Base-by-base conservation (phyloP, 2,329 filamentous ascomycete genomes). In the Plenodomus biglobosus region DNA sequence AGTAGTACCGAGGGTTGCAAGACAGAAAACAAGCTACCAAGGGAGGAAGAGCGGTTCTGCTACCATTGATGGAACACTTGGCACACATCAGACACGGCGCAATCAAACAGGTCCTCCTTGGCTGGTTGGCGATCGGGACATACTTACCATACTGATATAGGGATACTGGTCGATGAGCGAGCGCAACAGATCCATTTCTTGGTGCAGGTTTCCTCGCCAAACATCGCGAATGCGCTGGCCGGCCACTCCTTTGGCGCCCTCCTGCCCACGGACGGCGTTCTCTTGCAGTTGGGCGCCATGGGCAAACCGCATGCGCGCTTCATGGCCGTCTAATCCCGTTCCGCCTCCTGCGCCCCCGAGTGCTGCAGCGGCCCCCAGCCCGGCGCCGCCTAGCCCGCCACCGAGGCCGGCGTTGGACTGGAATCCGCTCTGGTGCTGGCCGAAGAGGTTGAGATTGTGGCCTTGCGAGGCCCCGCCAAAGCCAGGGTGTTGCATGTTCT, bases 61-160 rank as follows among this genome's bases (percentile, higher is more conserved):
- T 44, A 44, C 45, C 49, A 32, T 46, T 49, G 36, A 46, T 43
- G 24, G 32, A 22, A 40, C 45, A 50, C 53, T 59, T 52, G 24
- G 38, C 38, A 53, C 16, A 42, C 42, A 48, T 56, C 38, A 60
- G 40, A 51, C 49, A 50, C 18, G 45, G 11, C 39, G 20, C 40
- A 38, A 11, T 3, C 27, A 32, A 32, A 32, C 27, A 32, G 15
- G 15, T 11, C 13, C 27, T 32, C 6, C 6, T 32, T 15, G 15
- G 27, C 27, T 32, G 27, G 13, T 32, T 32, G 27, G 27, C 27
- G 38, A 22, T 48, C 55, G 46, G 45, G 52, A 48, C 11, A 42
- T 46, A 59, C 87, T 78, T 78, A 96, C 92, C 94, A 99, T 97
- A 62, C 92, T 92, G 73, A 99, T 92, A 70, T 95, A 97, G 36